Conservation (phyloP, 176 grass and related monocot genomes). For the Ensete ventricosum region DNA sequence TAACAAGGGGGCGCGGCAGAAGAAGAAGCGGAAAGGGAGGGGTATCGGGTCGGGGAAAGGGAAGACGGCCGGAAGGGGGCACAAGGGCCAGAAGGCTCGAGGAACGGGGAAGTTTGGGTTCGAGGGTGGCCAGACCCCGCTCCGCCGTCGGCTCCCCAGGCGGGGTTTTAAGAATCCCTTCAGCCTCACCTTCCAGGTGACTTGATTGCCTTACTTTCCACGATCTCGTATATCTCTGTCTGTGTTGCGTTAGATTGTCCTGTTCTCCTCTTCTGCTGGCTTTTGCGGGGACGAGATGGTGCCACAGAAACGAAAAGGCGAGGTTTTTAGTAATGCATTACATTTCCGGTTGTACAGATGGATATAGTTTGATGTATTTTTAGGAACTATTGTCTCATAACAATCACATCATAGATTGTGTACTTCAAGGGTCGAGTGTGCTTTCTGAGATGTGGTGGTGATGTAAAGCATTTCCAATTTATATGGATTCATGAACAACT, state of each 20-base stretch:
- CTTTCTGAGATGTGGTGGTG: no score
- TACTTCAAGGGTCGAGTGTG: no score
- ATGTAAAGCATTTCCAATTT: no score
- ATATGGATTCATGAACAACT: no score
- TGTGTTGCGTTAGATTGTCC: neutral
- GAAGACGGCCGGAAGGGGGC: constrained; percentile 77
- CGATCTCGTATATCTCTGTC: neutral
- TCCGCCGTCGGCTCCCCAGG: constrained; percentile 52
- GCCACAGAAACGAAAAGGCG: no score
- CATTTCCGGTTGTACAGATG: no score
- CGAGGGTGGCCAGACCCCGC: constrained; percentile 76
- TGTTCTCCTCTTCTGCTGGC: no score
- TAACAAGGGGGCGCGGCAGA: constrained; percentile 56
- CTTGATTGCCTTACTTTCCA: neutral
- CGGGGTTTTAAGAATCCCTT: constrained; percentile 82
- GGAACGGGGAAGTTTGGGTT: constrained; percentile 77
- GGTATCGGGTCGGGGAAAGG: constrained; percentile 91
- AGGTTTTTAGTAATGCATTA: no score
- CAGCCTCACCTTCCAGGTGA: constrained; percentile 78
- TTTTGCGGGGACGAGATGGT: no score
- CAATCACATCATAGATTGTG: no score
- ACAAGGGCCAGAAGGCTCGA: constrained; percentile 90
- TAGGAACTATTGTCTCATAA: no score
- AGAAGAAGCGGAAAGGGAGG: constrained; percentile 83
- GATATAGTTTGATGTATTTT: no score